phyloP scores from a whole-genome alignment of 2,329 filamentous ascomycete species.

The Fusarium sp. region DNA sequence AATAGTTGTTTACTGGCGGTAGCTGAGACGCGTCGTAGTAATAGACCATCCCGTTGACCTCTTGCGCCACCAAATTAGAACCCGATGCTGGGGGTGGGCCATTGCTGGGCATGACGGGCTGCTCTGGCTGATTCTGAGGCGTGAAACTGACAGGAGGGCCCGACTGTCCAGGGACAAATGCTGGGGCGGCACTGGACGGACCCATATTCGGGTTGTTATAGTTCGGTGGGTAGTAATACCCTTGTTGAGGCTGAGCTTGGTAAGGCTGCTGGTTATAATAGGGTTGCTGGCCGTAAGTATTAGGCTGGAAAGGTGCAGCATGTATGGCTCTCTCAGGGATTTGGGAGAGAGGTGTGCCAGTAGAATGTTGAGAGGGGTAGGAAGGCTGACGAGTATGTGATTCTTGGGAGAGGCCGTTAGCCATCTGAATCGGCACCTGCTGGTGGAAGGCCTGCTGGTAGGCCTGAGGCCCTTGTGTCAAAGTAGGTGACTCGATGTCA shows the following conservation, averaged over 20 bases:
- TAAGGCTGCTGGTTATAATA: constrained; percentile 64
- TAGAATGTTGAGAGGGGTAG: constrained; percentile 74
- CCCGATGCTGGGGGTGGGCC: constrained; percentile 41
- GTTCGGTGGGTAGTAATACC: constrained; percentile 74
- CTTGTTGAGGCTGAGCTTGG: constrained; percentile 56
- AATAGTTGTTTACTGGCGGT: constrained; percentile 60
- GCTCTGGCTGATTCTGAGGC: constrained; percentile 55
- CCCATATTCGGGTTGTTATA: constrained; percentile 59
- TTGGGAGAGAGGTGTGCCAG: constrained; percentile 84
- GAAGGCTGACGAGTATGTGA: constrained; percentile 73
- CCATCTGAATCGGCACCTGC: constrained; percentile 82
- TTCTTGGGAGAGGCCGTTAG: constrained; percentile 64
- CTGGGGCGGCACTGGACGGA: constrained; percentile 61
- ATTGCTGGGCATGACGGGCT: constrained; percentile 45
- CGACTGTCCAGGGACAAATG: constrained; percentile 67
- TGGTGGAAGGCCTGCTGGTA: constrained; percentile 95
- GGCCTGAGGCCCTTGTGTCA: constrained; percentile 68
- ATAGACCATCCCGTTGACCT: constrained; percentile 95
- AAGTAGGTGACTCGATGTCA: constrained; percentile 86
- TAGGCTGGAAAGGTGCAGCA: constrained; percentile 87
- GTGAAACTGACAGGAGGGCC: constrained; percentile 53
- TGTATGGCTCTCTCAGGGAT: constrained; percentile 94
- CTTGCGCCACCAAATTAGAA: constrained; percentile 74
- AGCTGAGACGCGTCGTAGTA: constrained; percentile 87
- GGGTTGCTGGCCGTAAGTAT: constrained; percentile 66